Base-by-base conservation (phyloP, 2,329 filamentous ascomycete genomes). In the Aspergillus costaricaensis region DNA sequence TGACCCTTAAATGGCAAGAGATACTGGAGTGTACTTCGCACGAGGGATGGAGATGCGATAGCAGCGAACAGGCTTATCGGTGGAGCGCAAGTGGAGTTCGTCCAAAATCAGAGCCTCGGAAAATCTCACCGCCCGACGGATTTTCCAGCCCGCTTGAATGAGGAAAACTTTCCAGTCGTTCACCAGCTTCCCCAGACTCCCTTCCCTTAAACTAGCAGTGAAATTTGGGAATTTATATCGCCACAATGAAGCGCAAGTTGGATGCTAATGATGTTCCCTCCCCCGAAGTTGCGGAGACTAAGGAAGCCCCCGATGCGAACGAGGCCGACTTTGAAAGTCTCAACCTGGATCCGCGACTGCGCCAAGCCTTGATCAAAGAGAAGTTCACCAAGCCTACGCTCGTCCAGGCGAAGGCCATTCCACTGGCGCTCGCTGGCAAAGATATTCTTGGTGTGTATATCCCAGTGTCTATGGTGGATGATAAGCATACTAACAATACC, bases 351-450 rank as follows among this genome's bases (percentile, higher is more conserved):
- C 80, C 92, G 9, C 88, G 95, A 66, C 82, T 99, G 30, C 82
- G 97, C 36, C 91, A 96, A 80, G 92, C 91, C 57, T 85, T 98
- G 67, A 89, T 89, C 50, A 88, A 90, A 73, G 90, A 95, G 76
- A 88, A 90, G 76, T 98, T 93, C 80, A 84, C 88, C 64, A 87
- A 88, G 60, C 95, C 95, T 14, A 98, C 95, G n/a, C 84, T 89
- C 12, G 91, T 98, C 1, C 95, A 99, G 77, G 85, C 87, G 44
- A 89, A 90, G 76, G 91, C 91, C 1, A 96, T 99, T 63, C 95
- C 95, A 1, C 79, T 97, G 39, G 92, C 91, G 21, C 82, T 98
- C 17, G 87, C 92, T 65, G 94, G 95, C 12, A 89, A 91, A 71
- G 92, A 98, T 82, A 88, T 99, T 51, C 82, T 98, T 41, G 82